Conservation (phyloP, 306 rosid species). For the Cucumis hystrix region DNA sequence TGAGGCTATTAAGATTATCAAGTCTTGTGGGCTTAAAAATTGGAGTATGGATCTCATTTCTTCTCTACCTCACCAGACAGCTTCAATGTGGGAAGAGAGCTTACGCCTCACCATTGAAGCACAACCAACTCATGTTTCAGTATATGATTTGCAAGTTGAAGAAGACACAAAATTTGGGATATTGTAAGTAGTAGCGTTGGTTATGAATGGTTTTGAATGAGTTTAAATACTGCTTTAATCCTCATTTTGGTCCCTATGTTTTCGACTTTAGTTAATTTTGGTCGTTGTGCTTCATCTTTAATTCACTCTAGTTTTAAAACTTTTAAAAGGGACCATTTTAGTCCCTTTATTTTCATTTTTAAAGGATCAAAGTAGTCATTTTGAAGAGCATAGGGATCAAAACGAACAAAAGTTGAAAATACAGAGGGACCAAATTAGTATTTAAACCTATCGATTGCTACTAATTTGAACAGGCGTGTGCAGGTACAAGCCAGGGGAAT, state of each 20-base stretch:
- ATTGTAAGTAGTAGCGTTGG: slow-evolving; percentile 33
- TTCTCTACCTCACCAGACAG: slow-evolving; percentile 71
- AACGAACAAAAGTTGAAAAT: no score
- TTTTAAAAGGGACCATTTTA: no score
- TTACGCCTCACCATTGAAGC: slow-evolving; percentile 55
- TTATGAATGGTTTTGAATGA: background rate
- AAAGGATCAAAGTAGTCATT: no score
- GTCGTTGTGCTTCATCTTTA: no score
- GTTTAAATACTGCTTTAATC: no score
- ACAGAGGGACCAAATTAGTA: no score
- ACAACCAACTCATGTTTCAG: slow-evolving; percentile 68
- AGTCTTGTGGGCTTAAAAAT: slow-evolving; percentile 54
- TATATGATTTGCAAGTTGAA: slow-evolving; percentile 83
- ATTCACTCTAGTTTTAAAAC: no score
- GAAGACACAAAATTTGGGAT: slow-evolving; percentile 76
- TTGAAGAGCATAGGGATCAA: no score
- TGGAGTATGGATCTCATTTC: slow-evolving; percentile 94
- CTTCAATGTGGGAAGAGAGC: slow-evolving; percentile 82
- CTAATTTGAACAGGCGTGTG: slow-evolving; percentile 9
- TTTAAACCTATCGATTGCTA: background rate
- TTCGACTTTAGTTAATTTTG: no score
- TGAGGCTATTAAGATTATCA: slow-evolving; percentile 62
- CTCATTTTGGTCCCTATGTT: no score
- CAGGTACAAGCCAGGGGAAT: slow-evolving; percentile 83
- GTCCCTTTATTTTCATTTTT: no score